phyloP scores from a whole-genome alignment of 495 filamentous ascomycete genomes.

The Xylaria palmicola region DNA sequence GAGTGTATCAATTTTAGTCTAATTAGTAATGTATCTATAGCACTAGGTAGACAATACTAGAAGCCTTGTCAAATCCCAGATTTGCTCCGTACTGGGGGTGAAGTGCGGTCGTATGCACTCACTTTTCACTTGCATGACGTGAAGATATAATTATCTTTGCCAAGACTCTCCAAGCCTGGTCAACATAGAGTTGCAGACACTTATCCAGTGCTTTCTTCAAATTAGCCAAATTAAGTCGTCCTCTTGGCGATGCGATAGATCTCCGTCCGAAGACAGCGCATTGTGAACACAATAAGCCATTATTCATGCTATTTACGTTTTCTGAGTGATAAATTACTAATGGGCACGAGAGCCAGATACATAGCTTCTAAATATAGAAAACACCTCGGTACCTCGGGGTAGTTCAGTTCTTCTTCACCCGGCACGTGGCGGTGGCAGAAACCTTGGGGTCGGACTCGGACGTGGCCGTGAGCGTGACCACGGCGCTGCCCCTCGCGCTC shows the following conservation, averaged over 20 bases:
- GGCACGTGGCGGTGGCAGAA: constrained; percentile 24
- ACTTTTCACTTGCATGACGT: background rate
- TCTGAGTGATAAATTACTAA: background rate
- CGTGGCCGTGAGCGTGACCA: constrained; percentile 37
- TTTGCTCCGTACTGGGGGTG: background rate
- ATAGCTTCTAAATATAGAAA: constrained; percentile 1
- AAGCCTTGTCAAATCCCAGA: background rate
- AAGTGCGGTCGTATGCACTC: background rate
- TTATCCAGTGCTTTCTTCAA: too few species aligned
- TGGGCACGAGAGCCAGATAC: too few species aligned
- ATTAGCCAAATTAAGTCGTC: background rate
- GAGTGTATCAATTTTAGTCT: too few species aligned
- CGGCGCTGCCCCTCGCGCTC: constrained; percentile 21
- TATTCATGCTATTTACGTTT: background rate
- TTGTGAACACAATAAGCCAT: background rate
- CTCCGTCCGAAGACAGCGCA: background rate
- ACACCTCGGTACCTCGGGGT: background rate
- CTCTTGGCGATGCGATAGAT: background rate
- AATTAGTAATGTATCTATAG: background rate
- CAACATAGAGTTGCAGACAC: too few species aligned
- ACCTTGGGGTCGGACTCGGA: constrained; percentile 35
- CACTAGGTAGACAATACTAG: background rate
- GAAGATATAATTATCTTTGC: too few species aligned
- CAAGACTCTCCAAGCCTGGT: background rate
- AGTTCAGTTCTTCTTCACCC: constrained; percentile 18